phyloP scores from a whole-genome alignment of 805 yeast genomes.

The Ogataea degrootiae region DNA sequence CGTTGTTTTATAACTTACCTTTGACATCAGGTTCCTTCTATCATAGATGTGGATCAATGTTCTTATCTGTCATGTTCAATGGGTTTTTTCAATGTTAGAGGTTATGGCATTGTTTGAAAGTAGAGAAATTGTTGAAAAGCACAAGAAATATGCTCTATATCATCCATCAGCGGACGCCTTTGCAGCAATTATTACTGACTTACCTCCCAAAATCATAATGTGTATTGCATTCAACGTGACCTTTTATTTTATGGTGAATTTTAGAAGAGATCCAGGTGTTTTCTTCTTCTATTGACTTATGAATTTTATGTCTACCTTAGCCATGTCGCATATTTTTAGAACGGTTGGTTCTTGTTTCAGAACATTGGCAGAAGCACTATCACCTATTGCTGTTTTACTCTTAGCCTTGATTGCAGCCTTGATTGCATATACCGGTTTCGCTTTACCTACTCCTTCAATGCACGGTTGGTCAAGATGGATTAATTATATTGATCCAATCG shows the following conservation, averaged over 20 bases:
- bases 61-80: conserved; percentile 58
- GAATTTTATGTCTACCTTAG: conserved; percentile 36
- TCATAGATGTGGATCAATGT: conserved; percentile 56
- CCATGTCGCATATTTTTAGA: conserved; percentile 52
- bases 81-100: conserved; percentile 58
- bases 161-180: conserved; percentile 57
- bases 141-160: conserved; percentile 48
- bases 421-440: conserved; percentile 51
- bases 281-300: conserved; percentile 49
- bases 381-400: conserved; percentile 48
- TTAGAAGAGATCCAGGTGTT: conserved; percentile 44
- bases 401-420: conserved; percentile 42
- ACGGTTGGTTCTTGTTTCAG: conserved; percentile 43
- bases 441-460: conserved; percentile 49
- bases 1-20: conserved; percentile 48
- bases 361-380: conserved; percentile 48
- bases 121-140: conserved; percentile 53
- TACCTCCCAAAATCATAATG: conserved; percentile 42
- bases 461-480: conserved; percentile 63
- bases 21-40: conserved; percentile 41
- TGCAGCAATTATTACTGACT: conserved; percentile 46
- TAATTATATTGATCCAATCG: conserved; percentile 51
- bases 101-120: conserved; percentile 48
- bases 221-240: conserved; percentile 43
- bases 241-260: conserved; percentile 48